These are phyloP conservation scores for Irineochytrium annulatum DNA, from an alignment of 192 early-diverging fungal species.

Conservation along the genomic window DNA sequence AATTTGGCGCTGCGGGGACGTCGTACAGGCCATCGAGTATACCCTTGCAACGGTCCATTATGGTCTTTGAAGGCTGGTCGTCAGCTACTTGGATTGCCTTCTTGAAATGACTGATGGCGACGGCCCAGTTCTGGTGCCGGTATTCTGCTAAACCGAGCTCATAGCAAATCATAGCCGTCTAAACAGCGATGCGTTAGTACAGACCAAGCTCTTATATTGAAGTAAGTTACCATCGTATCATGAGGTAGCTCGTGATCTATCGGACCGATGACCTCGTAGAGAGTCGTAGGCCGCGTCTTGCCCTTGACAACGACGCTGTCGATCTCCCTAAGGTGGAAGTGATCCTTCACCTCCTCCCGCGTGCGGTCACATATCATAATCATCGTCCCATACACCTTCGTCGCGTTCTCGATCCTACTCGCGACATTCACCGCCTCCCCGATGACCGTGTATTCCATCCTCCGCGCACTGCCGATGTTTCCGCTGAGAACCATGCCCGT, in stretches of 20 bases:
- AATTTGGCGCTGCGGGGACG: slow-evolving; percentile 19
- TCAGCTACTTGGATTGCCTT: slow-evolving; percentile 44
- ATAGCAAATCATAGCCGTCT: slow-evolving; percentile 45
- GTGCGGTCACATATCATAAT: slow-evolving; percentile 37
- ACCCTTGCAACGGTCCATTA: slow-evolving; percentile 35
- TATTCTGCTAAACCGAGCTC: slow-evolving; percentile 50
- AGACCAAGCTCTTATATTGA: slow-evolving; percentile 3
- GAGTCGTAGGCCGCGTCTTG: slow-evolving; percentile 11
- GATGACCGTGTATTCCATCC: slow-evolving; percentile 20
- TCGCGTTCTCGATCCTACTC: slow-evolving; percentile 17
- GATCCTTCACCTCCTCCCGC: slow-evolving; percentile 30
- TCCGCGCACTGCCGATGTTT: slow-evolving; percentile 19
- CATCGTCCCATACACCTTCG: slow-evolving; percentile 29
- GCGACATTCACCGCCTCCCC: slow-evolving; percentile 26
- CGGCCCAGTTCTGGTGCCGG: slow-evolving; percentile 36
- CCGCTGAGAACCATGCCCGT: slow-evolving; percentile 31
- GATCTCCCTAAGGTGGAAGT: slow-evolving; percentile 44
- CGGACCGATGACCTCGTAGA: slow-evolving; percentile 40
- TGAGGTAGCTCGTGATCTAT: slow-evolving; percentile 20
- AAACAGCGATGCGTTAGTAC: not conserved
- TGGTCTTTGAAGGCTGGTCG: slow-evolving; percentile 34
- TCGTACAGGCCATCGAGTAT: slow-evolving; percentile 38
- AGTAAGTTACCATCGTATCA: slow-evolving; percentile 27
- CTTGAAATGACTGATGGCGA: slow-evolving; percentile 44
- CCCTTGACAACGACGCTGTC: slow-evolving; percentile 28